Conservation (phyloP, 2,329 filamentous ascomycete genomes). For the Pochonia chlamydosporia region DNA sequence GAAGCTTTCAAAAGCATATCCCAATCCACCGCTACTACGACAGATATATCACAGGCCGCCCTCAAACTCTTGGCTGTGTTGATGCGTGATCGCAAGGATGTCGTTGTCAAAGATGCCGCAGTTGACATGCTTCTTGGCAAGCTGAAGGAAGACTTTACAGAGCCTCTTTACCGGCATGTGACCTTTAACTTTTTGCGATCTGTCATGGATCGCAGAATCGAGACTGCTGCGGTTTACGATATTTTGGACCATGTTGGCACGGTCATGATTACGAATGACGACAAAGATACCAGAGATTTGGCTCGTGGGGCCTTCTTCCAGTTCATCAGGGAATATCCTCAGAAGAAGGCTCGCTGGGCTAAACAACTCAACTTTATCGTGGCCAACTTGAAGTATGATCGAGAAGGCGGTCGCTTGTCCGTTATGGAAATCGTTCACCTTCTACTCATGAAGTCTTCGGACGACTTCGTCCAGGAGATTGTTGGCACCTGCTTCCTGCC, state of each 20-base stretch:
- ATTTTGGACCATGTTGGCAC: slow-evolving; percentile 81
- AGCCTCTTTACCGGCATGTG: slow-evolving; percentile 85
- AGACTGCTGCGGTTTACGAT: slow-evolving; percentile 86
- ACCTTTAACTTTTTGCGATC: slow-evolving; percentile 92
- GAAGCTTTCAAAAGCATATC: slow-evolving; percentile 82
- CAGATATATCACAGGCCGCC: slow-evolving; percentile 79
- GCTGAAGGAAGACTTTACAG: slow-evolving; percentile 82
- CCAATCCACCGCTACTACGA: slow-evolving; percentile 69
- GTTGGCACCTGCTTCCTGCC: slow-evolving; percentile 79
- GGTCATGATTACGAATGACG: slow-evolving; percentile 95
- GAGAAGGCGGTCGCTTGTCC: slow-evolving; percentile 81
- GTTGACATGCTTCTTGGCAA: slow-evolving; percentile 77
- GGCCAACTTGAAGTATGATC: slow-evolving; percentile 84
- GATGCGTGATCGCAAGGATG: slow-evolving; percentile 71
- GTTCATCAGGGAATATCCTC: slow-evolving; percentile 90
- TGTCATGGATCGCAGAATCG: slow-evolving; percentile 76
- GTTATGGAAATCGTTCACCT: slow-evolving; percentile 89
- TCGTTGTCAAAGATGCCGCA: slow-evolving; percentile 72
- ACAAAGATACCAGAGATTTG: slow-evolving; percentile 78
- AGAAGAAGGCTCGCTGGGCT: slow-evolving; percentile 80
- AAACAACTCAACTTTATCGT: slow-evolving; percentile 87
- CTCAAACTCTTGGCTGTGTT: slow-evolving; percentile 84
- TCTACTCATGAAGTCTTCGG: slow-evolving; percentile 77
- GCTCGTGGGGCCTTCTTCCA: slow-evolving; percentile 88
- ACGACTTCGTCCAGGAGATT: slow-evolving; percentile 78